Evolutionary conservation across 2,329 filamentous ascomycete species (phyloP).

Genomic region (Sclerotinia minor): DNA sequence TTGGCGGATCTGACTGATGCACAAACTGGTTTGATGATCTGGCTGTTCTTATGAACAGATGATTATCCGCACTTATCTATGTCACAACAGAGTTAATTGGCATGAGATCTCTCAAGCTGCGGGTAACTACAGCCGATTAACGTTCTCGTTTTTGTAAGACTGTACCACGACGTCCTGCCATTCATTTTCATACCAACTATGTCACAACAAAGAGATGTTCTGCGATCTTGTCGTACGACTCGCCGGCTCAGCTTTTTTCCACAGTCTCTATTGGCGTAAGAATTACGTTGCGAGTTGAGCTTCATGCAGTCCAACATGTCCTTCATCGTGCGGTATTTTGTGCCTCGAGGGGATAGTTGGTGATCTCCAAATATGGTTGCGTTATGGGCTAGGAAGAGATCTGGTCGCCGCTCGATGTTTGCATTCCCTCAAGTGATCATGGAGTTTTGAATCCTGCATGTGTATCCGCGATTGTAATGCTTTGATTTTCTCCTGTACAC

Average conservation of each 20-base stretch:
- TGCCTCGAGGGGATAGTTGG: neutral
- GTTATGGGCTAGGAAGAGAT: neutral
- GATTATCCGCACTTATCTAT: conserved; percentile 5
- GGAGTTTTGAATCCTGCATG: neutral
- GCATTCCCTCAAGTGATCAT: neutral
- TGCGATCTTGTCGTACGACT: neutral
- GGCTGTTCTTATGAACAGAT: neutral
- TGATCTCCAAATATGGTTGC: neutral
- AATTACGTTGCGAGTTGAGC: neutral
- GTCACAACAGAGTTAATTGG: conserved; percentile 1
- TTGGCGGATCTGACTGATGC: conserved; percentile 20
- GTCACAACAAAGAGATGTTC: neutral
- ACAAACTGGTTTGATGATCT: conserved; percentile 9
- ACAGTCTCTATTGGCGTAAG: neutral
- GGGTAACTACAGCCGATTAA: neutral
- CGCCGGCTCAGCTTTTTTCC: conserved; percentile 14
- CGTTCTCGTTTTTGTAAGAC: neutral
- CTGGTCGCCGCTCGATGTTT: neutral
- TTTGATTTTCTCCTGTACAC: neutral
- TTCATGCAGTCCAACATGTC: neutral
- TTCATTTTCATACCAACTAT: neutral
- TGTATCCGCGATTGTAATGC: neutral
- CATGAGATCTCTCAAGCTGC: neutral
- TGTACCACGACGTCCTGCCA: neutral
- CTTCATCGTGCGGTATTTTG: neutral